Conservation (phyloP, 371 early-diverging fungal genomes). For the Coemansia linderi region DNA sequence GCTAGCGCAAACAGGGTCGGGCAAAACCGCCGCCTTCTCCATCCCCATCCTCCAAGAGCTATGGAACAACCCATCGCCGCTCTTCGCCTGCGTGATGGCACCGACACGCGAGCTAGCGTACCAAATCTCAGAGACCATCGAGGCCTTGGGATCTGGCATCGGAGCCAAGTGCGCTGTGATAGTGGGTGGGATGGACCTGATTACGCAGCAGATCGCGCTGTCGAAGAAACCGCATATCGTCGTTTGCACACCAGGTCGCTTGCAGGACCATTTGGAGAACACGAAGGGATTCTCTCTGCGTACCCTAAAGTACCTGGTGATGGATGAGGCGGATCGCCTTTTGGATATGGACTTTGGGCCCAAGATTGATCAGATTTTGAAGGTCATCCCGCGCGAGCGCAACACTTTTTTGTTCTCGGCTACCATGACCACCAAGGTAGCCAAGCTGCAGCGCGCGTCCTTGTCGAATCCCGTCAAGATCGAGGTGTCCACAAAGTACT, state of each 20-base stretch:
- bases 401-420: conserved; percentile 96
- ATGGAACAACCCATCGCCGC: conserved; percentile 84
- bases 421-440: conserved; percentile 96
- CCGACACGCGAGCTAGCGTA: conserved; percentile 98
- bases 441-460: conserved; percentile 92
- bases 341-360: conserved; percentile 97
- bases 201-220: conserved; percentile 89
- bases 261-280: conserved; percentile 96
- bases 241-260: conserved; percentile 97
- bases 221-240: conserved; percentile 95
- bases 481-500: conserved; percentile 89
- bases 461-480: conserved; percentile 90
- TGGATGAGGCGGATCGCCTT: conserved; percentile 99
- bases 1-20: conserved; percentile 97
- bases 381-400: conserved; percentile 89
- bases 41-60: conserved; percentile 93
- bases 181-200: conserved; percentile 98
- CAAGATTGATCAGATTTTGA: conserved; percentile 92
- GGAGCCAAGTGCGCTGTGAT: conserved; percentile 93
- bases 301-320: conserved; percentile 85
- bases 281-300: conserved; percentile 94
- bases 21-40: conserved; percentile 98
- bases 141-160: conserved; percentile 87
- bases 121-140: conserved; percentile 93
- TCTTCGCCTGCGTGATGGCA: conserved; percentile 95